These are phyloP conservation scores for Mrakia gelida DNA, from an alignment of 768 basidiomycete genomes.

Conservation along the genomic window DNA sequence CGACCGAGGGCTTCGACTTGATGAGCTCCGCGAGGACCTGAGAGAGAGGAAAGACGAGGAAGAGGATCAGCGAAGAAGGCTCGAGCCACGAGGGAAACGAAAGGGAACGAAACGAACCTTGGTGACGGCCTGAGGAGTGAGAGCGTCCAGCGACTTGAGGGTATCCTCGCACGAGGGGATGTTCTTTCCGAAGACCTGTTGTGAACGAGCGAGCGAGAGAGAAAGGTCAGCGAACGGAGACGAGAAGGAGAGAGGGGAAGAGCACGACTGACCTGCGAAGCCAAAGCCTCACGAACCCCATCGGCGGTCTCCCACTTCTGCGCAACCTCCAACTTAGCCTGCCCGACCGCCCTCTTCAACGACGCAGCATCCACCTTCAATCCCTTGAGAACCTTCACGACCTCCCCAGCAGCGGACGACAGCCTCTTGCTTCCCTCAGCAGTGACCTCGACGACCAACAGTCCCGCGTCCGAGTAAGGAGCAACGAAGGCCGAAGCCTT, in stretches of 20 bases:
- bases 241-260: not conserved
- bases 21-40: slow-evolving; percentile 65
- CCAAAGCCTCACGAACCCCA: slow-evolving; percentile 59
- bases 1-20: slow-evolving; percentile 75
- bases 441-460: slow-evolving; percentile 78
- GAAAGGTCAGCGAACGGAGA: slow-evolving; percentile 6
- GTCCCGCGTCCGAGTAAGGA: slow-evolving; percentile 84
- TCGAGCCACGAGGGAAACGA: too few relatives aligned
- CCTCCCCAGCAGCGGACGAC: slow-evolving; percentile 63
- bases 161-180: slow-evolving; percentile 58
- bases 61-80: slow-evolving; percentile 20
- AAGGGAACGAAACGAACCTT: slow-evolving; percentile 55
- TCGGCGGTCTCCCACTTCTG: slow-evolving; percentile 63
- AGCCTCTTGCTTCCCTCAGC: slow-evolving; percentile 61
- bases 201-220: not conserved
- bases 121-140: slow-evolving; percentile 62
- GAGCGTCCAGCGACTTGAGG: slow-evolving; percentile 65
- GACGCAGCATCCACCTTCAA: slow-evolving; percentile 66
- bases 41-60: slow-evolving; percentile 3
- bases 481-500: slow-evolving; percentile 70
- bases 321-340: slow-evolving; percentile 82
- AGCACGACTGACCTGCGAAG: slow-evolving; percentile 55
- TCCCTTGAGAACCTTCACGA: slow-evolving; percentile 52
- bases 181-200: slow-evolving; percentile 61
- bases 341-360: slow-evolving; percentile 73